Conservation (phyloP, 345 rosid genomes). For the Eucalyptus decipiens region DNA sequence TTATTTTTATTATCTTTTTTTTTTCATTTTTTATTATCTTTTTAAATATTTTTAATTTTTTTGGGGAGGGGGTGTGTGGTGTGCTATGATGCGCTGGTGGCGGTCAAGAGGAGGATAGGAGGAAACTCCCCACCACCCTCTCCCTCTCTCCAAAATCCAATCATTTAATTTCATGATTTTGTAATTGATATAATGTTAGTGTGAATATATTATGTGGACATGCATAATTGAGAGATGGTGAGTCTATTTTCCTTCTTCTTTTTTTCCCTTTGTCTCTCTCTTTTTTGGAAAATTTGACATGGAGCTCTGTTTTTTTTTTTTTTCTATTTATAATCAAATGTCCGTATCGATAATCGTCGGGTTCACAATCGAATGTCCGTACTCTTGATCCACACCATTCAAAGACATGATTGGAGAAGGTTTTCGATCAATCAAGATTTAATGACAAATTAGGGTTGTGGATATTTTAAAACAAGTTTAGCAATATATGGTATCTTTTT, state of each 20-base stretch:
- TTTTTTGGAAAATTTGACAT: rapidly evolving
- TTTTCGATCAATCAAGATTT: rapidly evolving
- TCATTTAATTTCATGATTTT: not conserved
- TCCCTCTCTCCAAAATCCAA: not conserved
- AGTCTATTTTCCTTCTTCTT: not conserved
- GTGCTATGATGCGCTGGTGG: not conserved
- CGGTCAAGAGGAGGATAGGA: not conserved
- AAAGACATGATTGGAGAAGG: not conserved
- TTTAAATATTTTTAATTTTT: not conserved
- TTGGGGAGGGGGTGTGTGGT: not conserved
- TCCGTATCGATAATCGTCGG: rapidly evolving
- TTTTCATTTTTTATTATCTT: not conserved
- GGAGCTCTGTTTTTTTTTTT: not conserved
- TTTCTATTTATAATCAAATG: not conserved
- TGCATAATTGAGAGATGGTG: not conserved
- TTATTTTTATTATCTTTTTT: no score
- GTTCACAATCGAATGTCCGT: rapidly evolving
- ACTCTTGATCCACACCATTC: not conserved
- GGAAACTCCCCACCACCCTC: not conserved
- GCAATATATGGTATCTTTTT: not conserved
- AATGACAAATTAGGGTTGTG: rapidly evolving
- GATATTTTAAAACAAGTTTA: not conserved
- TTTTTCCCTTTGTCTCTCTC: rapidly evolving
- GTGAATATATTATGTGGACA: not conserved
- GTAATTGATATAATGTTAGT: not conserved